Evolutionary conservation across 1,284 basidiomycete species (phyloP).

Genomic region (Sphaerobolus stellatus): DNA sequence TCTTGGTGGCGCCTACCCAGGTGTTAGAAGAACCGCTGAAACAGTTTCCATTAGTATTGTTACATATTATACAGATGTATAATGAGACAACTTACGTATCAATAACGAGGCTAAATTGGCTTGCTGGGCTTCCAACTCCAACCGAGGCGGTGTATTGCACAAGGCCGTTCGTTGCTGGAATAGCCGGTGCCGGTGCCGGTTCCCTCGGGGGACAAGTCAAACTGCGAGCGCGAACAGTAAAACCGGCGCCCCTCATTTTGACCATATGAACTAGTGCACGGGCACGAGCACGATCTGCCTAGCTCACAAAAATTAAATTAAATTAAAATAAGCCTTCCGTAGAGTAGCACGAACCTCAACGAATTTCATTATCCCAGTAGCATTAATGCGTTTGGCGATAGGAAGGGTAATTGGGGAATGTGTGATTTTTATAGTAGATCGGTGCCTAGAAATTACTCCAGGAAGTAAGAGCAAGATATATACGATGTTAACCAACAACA

Average conservation of each 20-base stretch:
- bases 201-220: neutral
- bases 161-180: neutral
- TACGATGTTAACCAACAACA: too few species aligned
- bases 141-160: slow-evolving; percentile 1
- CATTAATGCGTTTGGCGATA: neutral
- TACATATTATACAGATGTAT: neutral
- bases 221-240: neutral
- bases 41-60: neutral
- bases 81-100: neutral
- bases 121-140: neutral
- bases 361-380: neutral
- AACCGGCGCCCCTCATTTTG: neutral
- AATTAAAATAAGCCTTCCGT: neutral
- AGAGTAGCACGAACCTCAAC: neutral
- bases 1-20: slow-evolving; percentile 52
- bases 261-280: neutral
- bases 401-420: neutral
- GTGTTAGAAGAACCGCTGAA: slow-evolving; percentile 36
- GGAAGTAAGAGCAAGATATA: too few species aligned
- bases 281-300: slow-evolving; percentile 1
- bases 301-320: neutral
- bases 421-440: too few species aligned
- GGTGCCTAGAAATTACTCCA: too few species aligned
- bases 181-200: neutral
- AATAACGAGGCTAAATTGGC: neutral